Conservation (phyloP, 1,284 basidiomycete genomes). For the Stereum hirsutum region DNA sequence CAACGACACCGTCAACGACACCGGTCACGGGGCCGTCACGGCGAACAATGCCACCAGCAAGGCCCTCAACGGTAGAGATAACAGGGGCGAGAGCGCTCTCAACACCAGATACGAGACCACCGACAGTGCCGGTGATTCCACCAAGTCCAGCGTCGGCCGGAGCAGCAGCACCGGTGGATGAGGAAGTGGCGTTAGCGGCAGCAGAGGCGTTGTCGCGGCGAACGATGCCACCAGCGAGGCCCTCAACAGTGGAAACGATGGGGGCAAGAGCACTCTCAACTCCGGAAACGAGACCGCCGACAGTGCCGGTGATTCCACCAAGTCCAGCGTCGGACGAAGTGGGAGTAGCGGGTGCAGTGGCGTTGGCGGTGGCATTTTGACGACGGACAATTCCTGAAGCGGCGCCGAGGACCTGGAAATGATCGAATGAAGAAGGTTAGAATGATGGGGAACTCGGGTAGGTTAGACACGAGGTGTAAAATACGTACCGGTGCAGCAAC, state of each 20-base stretch:
- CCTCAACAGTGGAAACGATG: background rate
- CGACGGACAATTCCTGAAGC: background rate
- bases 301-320: background rate
- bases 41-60: background rate
- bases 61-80: background rate
- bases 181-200: no score
- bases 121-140: background rate
- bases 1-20: no score
- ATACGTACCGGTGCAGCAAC: background rate
- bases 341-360: background rate
- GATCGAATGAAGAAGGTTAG: background rate
- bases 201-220: no score
- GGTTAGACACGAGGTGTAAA: background rate
- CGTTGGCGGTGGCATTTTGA: background rate
- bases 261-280: background rate
- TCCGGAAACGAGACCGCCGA: background rate
- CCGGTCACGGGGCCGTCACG: background rate
- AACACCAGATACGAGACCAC: background rate
- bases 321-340: background rate
- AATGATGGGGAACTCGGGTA: background rate
- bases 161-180: no score
- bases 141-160: no score
- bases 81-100: background rate
- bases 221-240: background rate
- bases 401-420: no score